Evolutionary conservation across 2,329 filamentous ascomycete species (phyloP).

Genomic region (Knufia fluminis): DNA sequence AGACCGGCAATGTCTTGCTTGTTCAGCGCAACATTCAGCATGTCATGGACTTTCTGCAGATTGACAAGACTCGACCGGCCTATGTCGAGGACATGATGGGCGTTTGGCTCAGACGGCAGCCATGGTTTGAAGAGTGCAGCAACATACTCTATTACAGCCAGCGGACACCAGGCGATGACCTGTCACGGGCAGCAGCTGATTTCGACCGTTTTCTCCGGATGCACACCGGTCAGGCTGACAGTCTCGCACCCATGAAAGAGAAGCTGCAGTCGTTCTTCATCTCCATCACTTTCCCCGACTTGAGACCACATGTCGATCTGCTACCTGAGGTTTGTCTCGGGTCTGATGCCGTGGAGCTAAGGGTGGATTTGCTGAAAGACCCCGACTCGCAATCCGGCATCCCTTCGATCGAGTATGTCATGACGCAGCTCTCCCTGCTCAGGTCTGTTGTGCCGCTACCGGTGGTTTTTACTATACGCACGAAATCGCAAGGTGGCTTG

Average conservation of each 20-base stretch:
- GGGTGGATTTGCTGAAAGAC: conserved; percentile 82
- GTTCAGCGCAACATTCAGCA: conserved; percentile 81
- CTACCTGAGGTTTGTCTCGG: conserved; percentile 70
- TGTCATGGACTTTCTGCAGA: conserved; percentile 78
- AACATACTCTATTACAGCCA: conserved; percentile 90
- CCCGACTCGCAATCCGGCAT: conserved; percentile 48
- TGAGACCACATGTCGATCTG: conserved; percentile 53
- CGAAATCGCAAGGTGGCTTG: conserved; percentile 71
- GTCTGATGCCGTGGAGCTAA: conserved; percentile 83
- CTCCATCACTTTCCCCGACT: conserved; percentile 71
- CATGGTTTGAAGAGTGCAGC: conserved; percentile 86
- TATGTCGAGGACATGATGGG: conserved; percentile 87
- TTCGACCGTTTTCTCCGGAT: conserved; percentile 64
- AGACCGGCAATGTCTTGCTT: conserved; percentile 73
- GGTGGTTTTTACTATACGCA: conserved; percentile 86
- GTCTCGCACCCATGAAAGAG: conserved; percentile 51
- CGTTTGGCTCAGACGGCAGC: conserved; percentile 80
- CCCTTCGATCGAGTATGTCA: conserved; percentile 64
- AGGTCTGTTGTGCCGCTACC: conserved; percentile 64
- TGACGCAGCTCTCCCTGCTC: conserved; percentile 70
- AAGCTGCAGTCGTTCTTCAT: conserved; percentile 79
- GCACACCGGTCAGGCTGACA: conserved; percentile 53
- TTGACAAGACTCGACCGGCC: conserved; percentile 82
- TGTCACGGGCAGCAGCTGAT: conserved; percentile 52
- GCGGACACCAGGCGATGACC: conserved; percentile 42